Evolutionary conservation across 306 rosid genomes (phyloP).

Genomic region (Albizia julibrissin): DNA sequence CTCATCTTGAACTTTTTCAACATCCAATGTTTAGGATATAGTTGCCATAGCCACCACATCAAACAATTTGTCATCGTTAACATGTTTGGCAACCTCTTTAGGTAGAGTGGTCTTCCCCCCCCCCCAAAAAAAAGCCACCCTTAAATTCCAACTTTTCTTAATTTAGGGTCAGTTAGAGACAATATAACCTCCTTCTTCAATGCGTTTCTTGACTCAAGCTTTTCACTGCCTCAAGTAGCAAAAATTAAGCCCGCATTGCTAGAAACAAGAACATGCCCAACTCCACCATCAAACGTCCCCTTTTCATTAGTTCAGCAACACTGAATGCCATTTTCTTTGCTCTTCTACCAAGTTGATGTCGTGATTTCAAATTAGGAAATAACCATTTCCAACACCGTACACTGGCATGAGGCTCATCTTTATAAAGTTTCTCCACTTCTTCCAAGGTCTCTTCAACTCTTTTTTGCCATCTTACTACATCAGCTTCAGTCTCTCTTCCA

Average conservation of each 20-base stretch:
- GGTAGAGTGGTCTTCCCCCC: not conserved
- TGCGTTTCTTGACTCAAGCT: not conserved
- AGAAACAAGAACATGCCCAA: not conserved
- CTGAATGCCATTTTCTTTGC: conserved; percentile 8
- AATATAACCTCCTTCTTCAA: not conserved
- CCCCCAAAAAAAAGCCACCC: not conserved
- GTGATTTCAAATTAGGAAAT: not conserved
- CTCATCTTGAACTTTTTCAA: not conserved
- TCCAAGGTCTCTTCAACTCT: not conserved
- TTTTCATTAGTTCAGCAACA: not conserved
- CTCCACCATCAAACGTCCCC: not conserved
- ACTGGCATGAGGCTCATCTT: not conserved
- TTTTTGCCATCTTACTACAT: not conserved
- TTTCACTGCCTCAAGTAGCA: not conserved
- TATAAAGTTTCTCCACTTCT: not conserved
- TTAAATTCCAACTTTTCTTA: not conserved
- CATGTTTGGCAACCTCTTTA: not conserved
- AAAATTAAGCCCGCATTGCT: too few species aligned
- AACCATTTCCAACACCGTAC: conserved; percentile 4
- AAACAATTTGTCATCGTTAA: not conserved
- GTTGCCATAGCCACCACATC: not conserved
- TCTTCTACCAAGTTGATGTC: conserved; percentile 24
- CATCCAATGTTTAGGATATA: not conserved
- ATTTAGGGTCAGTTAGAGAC: not conserved
- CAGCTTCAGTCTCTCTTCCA: not conserved